These are phyloP conservation scores for Tubosaeta sp. DNA, from an alignment of 768 basidiomycete species.

Conservation along the genomic window DNA sequence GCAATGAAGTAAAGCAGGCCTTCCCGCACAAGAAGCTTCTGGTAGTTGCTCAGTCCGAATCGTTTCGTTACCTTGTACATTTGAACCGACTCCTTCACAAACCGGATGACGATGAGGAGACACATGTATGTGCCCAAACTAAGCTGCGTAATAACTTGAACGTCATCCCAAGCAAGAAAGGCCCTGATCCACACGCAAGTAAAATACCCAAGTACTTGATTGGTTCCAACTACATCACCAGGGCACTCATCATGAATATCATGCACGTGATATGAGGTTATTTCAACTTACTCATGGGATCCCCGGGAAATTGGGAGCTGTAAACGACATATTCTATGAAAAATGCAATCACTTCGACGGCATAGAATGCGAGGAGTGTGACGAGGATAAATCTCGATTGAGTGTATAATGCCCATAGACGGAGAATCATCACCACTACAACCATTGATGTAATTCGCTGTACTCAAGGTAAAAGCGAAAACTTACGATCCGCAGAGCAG, in stretches of 20 bases:
- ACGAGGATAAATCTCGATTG: background rate
- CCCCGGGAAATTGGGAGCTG: background rate
- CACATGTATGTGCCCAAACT: background rate
- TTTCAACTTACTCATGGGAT: background rate
- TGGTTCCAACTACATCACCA: background rate
- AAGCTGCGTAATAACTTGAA: background rate
- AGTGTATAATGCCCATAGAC: background rate
- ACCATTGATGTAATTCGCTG: background rate
- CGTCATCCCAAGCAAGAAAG: background rate
- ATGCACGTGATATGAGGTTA: background rate
- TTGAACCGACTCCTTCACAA: too few relatives aligned
- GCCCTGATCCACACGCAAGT: background rate
- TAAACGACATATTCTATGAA: background rate
- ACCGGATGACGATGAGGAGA: background rate
- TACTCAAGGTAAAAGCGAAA: background rate
- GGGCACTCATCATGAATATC: background rate
- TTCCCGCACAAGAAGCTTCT: too few relatives aligned
- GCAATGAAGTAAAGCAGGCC: too few relatives aligned
- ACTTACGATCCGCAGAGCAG: background rate
- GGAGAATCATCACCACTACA: background rate
- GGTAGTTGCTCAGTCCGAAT: too few relatives aligned
- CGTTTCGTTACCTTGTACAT: too few relatives aligned
- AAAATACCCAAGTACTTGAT: background rate
- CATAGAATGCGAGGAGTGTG: background rate
- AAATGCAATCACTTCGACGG: background rate